Percentiles rank a stretch among this genome's conserved stretches.
Conservation (phyloP, 192 early-diverging fungal species). For the Backusella luteola region DNA sequence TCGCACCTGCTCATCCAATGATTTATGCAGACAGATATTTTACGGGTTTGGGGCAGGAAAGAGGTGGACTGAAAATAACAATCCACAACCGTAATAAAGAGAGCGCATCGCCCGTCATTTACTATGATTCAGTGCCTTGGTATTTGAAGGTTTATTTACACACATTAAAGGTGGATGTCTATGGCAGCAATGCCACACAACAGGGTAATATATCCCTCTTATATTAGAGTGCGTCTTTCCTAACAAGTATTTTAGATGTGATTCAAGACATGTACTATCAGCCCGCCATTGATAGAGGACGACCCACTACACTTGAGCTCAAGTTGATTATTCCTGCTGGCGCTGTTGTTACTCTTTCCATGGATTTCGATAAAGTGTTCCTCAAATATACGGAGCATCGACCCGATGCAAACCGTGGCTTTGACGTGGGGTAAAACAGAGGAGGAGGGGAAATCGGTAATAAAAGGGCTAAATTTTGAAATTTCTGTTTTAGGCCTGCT, state of each 20-base stretch:
- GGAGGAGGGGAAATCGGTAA: not conserved
- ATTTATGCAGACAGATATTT: constrained; percentile 62
- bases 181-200: constrained; percentile 19
- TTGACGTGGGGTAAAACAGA: constrained; percentile 70
- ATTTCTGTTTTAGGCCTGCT: constrained; percentile 41
- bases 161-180: constrained; percentile 64
- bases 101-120: constrained; percentile 48
- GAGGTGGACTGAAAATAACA: constrained; percentile 75
- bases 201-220: not conserved
- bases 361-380: constrained; percentile 90
- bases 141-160: constrained; percentile 88
- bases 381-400: constrained; percentile 95
- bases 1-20: constrained; percentile 37
- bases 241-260: constrained; percentile 35
- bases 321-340: constrained; percentile 64
- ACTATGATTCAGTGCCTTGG: constrained; percentile 88
- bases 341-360: constrained; percentile 62
- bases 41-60: constrained; percentile 81
- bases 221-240: not conserved
- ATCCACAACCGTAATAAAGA: constrained; percentile 65
- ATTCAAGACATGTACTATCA: constrained; percentile 65
- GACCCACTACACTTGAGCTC: constrained; percentile 82
- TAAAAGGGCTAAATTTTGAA: not conserved
- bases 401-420: constrained; percentile 95
- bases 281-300: constrained; percentile 75